These are phyloP conservation scores for Moniliella sp. DNA, from an alignment of 1,284 basidiomycete genomes.

Conservation along the genomic window DNA sequence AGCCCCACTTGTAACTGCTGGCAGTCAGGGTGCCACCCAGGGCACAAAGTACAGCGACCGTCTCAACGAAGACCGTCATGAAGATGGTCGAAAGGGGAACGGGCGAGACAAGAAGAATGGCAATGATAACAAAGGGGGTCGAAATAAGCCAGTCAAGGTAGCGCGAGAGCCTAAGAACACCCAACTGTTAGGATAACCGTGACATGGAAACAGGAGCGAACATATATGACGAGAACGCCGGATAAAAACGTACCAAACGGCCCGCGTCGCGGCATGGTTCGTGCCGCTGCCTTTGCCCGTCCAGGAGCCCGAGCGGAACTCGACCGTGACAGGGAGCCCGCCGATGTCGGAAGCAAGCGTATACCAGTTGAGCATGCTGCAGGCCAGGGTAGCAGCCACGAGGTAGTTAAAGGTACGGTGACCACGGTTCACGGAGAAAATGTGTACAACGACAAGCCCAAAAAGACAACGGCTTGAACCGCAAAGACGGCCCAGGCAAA, in stretches of 20 bases:
- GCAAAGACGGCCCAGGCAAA: slow-evolving; percentile 37
- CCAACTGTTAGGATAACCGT: too few relatives aligned
- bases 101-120: slow-evolving; percentile 41
- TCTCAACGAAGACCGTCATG: slow-evolving; percentile 41
- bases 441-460: too few relatives aligned
- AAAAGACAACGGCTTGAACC: slow-evolving; percentile 22
- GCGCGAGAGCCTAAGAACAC: too few relatives aligned
- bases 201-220: too few relatives aligned
- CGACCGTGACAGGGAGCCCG: slow-evolving; percentile 38
- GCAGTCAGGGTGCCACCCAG: slow-evolving; percentile 41
- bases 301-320: slow-evolving; percentile 40
- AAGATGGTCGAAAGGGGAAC: slow-evolving; percentile 42
- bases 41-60: slow-evolving; percentile 38
- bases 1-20: slow-evolving; percentile 41
- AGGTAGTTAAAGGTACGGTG: slow-evolving; percentile 39
- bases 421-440: slow-evolving; percentile 10
- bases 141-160: slow-evolving; percentile 36
- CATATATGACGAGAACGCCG: too few relatives aligned
- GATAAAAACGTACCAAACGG: too few relatives aligned
- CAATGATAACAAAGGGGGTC: slow-evolving; percentile 42
- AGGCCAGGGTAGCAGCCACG: slow-evolving; percentile 35
- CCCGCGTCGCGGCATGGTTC: too few relatives aligned
- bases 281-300: too few relatives aligned
- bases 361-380: slow-evolving; percentile 35
- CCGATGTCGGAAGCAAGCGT: slow-evolving; percentile 46